Percentiles rank a stretch among this genome's conserved stretches.
These are phyloP conservation scores for Sabuloglossum arenarium DNA, from an alignment of 495 filamentous ascomycete genomes.

Conservation along the genomic window DNA sequence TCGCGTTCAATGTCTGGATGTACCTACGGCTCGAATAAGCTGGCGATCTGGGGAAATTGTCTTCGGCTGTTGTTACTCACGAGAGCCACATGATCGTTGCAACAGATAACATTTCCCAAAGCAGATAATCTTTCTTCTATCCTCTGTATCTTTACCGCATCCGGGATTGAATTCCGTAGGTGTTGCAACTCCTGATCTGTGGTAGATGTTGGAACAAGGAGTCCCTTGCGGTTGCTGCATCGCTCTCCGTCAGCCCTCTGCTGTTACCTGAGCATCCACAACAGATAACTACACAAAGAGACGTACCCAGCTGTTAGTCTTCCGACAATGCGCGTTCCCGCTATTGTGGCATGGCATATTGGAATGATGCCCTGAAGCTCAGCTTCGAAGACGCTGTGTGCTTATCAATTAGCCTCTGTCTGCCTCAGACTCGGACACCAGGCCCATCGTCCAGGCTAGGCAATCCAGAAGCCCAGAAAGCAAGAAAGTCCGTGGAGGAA, in stretches of 20 bases:
- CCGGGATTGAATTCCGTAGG: slow-evolving; percentile 80
- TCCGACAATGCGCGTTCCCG: slow-evolving; percentile 86
- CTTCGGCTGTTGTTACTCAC: slow-evolving; percentile 61
- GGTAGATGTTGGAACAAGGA: slow-evolving; percentile 85
- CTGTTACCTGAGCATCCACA: neutral
- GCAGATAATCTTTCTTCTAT: slow-evolving; percentile 96
- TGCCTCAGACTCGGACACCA: no score
- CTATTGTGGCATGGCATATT: slow-evolving; percentile 94
- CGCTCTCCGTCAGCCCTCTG: neutral
- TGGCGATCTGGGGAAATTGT: slow-evolving; percentile 10
- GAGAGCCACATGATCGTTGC: slow-evolving; percentile 90
- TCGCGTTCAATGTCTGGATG: slow-evolving; percentile 7
- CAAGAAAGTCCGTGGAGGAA: no score
- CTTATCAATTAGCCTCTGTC: neutral
- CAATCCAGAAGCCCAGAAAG: no score
- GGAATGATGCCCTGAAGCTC: slow-evolving; percentile 95
- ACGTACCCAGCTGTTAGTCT: slow-evolving; percentile 83
- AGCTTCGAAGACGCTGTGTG: slow-evolving; percentile 63
- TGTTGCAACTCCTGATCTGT: slow-evolving; percentile 98
- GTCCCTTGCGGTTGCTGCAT: slow-evolving; percentile 74
- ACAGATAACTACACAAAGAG: neutral
- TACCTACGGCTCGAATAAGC: neutral
- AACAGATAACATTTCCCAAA: slow-evolving; percentile 88
- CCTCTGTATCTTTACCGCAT: slow-evolving; percentile 72
- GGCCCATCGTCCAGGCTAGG: no score